Base-by-base conservation (phyloP, 768 basidiomycete genomes). In the Pleurotus tuber-regium region DNA sequence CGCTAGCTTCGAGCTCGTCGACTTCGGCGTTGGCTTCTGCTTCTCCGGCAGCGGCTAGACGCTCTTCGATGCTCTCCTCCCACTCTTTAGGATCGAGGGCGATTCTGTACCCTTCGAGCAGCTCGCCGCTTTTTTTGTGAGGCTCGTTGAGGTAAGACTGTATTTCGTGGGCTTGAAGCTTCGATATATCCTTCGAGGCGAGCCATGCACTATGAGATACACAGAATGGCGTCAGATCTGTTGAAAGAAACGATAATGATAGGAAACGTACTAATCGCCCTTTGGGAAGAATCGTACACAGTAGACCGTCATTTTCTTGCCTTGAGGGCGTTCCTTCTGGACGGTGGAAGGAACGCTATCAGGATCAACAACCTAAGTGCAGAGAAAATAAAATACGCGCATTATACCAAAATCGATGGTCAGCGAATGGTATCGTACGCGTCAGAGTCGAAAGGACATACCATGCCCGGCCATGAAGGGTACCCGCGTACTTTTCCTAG, bases 381-480 rank as follows among this genome's bases (percentile, higher is more conserved):
- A 52, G 53, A 49, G 10, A 52, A 47, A 9, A 8, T 47, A 41
- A 35, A 23, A 18, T 30, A 11, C 19, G 49, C 4, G 28, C 38
- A 29, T 49, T n/a, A 30, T 48, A 36, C 54, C 24, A 33, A 26
- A 23, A 40, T 36, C 51, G 35, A 21, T 39, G 40, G 35, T 42
- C n/a, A n/a, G n/a, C n/a, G n/a, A n/a, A n/a, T n/a, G n/a, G n/a
- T n/a, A n/a, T n/a, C n/a, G 46, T 53, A 36, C 43, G 42, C 44
- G 54, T 23, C 48, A 29, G 30, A 47, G 54, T 51, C 51, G 41
- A 46, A 53, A 62, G 56, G 53, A 80, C 90, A 70, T 65, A 96
- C 96, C 75, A 90, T 88, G 66, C 84, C 92, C 50, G 94, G 97
- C 97, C 97, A 99, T 3, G 89, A 79, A 1, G 97, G 93, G 72